A percentile compares a stretch with the other conserved stretches of the same genome.
Evolutionary conservation across 495 filamentous ascomycete genomes (phyloP).

Genomic region (Lophium mytilinum): DNA sequence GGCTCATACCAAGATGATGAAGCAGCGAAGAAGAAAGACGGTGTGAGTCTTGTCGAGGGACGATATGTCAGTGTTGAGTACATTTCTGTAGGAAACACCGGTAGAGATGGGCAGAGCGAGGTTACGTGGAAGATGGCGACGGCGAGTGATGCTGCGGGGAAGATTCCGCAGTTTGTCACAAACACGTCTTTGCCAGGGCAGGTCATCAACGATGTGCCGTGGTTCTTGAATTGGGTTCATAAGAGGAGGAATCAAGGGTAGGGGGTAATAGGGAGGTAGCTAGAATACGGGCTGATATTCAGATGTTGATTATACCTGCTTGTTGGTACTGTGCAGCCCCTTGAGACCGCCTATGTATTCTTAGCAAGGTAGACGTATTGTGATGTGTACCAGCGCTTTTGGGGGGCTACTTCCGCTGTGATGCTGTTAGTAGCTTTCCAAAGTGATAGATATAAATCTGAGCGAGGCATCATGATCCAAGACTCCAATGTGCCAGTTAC

Average conservation of each 20-base stretch:
- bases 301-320: no score
- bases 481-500: no score
- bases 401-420: no score
- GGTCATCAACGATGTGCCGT: conserved; percentile 63
- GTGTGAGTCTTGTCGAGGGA: conserved; percentile 17
- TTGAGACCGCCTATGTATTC: no score
- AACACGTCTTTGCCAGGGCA: conserved; percentile 54
- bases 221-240: conserved; percentile 42
- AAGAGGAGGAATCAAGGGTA: neutral
- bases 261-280: no score
- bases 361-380: no score
- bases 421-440: no score
- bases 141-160: conserved; percentile 58
- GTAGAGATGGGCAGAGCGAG: conserved; percentile 27
- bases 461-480: no score
- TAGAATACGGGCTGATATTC: no score
- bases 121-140: conserved; percentile 65
- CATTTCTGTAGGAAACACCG: conserved; percentile 33
- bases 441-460: no score
- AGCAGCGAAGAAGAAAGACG: conserved; percentile 3
- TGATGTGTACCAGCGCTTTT: no score
- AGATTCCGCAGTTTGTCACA: conserved; percentile 61
- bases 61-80: conserved; percentile 53
- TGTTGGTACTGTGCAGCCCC: no score
- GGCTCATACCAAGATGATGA: neutral